A percentile compares a stretch with the other conserved stretches of the same genome.
phyloP scores from a whole-genome alignment of 352 stramenopile genomes.

The Globisporangium takayamanum region DNA sequence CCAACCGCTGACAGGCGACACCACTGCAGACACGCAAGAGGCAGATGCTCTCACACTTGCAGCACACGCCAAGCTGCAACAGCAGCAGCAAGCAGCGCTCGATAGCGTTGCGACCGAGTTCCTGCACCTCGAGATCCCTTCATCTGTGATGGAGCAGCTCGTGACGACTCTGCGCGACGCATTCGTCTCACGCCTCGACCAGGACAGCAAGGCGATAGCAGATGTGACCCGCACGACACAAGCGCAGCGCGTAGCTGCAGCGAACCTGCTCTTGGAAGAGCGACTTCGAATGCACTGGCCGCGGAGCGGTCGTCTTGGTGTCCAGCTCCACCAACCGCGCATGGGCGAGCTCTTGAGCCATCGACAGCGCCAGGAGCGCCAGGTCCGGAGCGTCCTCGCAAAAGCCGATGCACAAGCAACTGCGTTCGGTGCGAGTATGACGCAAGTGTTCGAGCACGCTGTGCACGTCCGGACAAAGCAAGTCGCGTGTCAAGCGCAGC shows the following conservation, averaged over 20 bases:
- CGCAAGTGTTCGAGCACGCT: conserved; percentile 20
- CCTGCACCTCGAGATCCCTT: conserved; percentile 24
- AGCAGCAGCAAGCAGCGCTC: conserved; percentile 9
- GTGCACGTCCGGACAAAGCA: conserved; percentile 39
- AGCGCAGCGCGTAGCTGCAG: conserved; percentile 30
- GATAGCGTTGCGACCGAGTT: conserved; percentile 27
- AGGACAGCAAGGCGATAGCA: conserved; percentile 14
- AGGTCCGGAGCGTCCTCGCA: conserved; percentile 47
- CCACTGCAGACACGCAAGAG: background rate
- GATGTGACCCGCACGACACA: conserved; percentile 21
- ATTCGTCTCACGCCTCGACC: conserved; percentile 41
- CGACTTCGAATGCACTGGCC: conserved; percentile 86
- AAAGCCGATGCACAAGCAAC: conserved; percentile 48
- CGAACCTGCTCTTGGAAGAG: conserved; percentile 68
- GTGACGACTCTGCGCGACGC: conserved; percentile 31
- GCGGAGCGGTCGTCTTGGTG: conserved; percentile 68
- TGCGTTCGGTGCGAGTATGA: conserved; percentile 31
- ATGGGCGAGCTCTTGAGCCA: conserved; percentile 80
- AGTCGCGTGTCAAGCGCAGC: conserved; percentile 45
- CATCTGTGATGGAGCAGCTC: conserved; percentile 16
- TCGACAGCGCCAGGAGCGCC: conserved; percentile 61
- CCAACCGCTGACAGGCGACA: background rate
- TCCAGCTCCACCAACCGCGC: conserved; percentile 82
- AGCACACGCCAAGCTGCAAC: background rate
- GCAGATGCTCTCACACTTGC: conserved; percentile 1